phyloP scores from a whole-genome alignment of 495 filamentous ascomycete genomes.

The Podospora pseudoanserina region DNA sequence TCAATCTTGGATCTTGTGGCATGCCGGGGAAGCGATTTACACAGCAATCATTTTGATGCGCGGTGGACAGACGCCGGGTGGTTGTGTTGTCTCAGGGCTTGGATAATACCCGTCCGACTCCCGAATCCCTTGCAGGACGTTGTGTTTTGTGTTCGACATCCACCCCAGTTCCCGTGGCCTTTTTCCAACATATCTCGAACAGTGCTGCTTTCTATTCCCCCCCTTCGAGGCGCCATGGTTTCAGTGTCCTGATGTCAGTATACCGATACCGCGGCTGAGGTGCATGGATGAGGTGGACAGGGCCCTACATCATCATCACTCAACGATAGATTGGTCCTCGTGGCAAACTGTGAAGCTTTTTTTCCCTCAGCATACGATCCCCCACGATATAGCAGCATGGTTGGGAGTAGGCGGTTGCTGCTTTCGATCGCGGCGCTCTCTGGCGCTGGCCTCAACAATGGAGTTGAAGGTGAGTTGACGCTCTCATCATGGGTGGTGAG shows the following conservation, averaged over 20 bases:
- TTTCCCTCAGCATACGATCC: background rate
- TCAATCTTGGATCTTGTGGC: background rate
- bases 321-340: background rate
- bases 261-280: slow-evolving; percentile 10
- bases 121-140: slow-evolving; percentile 6
- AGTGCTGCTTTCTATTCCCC: slow-evolving; percentile 12
- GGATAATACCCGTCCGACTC: slow-evolving; percentile 12
- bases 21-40: slow-evolving; percentile 15
- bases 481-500: background rate
- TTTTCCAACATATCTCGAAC: background rate
- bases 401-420: slow-evolving; percentile 28
- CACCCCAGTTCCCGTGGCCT: slow-evolving; percentile 1
- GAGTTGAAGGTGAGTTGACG: slow-evolving; percentile 24
- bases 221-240: slow-evolving; percentile 21
- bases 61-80: slow-evolving; percentile 9
- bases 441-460: slow-evolving; percentile 25
- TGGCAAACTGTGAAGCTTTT: slow-evolving; percentile 10
- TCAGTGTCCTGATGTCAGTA: slow-evolving; percentile 17
- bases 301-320: slow-evolving; percentile 14
- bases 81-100: slow-evolving; percentile 19
- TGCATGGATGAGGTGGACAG: slow-evolving; percentile 15
- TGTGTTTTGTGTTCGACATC: background rate
- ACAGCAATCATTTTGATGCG: slow-evolving; percentile 20
- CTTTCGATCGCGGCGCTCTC: slow-evolving; percentile 33
- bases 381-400: slow-evolving; percentile 26